Conservation (phyloP, 352 stramenopile genomes). For the Blastocystis sp. region DNA sequence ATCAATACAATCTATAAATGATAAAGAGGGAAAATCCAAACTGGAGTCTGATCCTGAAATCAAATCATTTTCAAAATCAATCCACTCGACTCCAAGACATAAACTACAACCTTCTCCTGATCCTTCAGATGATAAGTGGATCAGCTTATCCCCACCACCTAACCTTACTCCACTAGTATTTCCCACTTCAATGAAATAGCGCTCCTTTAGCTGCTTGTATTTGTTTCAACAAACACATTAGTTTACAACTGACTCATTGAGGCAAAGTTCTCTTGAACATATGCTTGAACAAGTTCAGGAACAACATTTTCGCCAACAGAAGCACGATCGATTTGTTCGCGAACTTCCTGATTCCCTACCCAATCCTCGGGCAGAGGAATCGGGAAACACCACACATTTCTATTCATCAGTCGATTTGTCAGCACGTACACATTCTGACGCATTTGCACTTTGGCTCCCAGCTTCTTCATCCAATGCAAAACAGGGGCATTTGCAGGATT, state of each 20-base stretch:
- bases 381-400: slow-evolving; percentile 68
- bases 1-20: neutral
- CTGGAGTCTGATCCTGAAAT: neutral
- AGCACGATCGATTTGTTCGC: slow-evolving; percentile 16
- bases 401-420: neutral
- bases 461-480: slow-evolving; percentile 65
- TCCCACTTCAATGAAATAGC: neutral
- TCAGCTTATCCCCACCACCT: neutral
- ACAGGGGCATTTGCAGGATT: slow-evolving; percentile 64
- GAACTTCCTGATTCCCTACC: slow-evolving; percentile 22
- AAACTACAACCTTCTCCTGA: neutral
- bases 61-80: neutral
- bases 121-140: neutral
- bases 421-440: slow-evolving; percentile 36
- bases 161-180: neutral
- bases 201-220: neutral
- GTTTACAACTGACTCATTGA: slow-evolving; percentile 33
- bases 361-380: slow-evolving; percentile 32
- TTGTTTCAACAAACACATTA: slow-evolving; percentile 11
- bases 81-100: neutral
- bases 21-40: neutral
- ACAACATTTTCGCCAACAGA: neutral
- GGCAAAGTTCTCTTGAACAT: neutral
- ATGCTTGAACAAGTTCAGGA: slow-evolving; percentile 9
- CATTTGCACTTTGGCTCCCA: slow-evolving; percentile 45